These are phyloP conservation scores for Leccinellum albellum DNA, from an alignment of 768 basidiomycete species.

Conservation along the genomic window DNA sequence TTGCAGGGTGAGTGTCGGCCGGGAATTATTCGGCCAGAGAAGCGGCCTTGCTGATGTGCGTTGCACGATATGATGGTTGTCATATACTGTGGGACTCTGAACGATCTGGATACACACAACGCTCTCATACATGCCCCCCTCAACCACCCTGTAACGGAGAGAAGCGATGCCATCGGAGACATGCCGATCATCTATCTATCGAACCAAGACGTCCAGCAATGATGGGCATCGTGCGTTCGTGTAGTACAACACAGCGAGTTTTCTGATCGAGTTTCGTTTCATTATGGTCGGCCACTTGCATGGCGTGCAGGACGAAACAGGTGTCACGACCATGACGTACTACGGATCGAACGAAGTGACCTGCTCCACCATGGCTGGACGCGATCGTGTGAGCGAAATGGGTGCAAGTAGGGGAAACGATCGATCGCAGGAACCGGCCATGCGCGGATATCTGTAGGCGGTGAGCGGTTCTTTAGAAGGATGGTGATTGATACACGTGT, in stretches of 20 bases:
- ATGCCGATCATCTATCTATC: not conserved
- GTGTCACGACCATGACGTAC: not conserved
- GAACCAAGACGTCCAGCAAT: not conserved
- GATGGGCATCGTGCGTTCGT: not conserved
- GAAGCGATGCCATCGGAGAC: conserved; percentile 4
- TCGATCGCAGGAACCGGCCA: conserved; percentile 7
- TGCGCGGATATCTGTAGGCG: not conserved
- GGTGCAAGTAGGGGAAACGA: not conserved
- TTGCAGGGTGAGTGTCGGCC: not conserved
- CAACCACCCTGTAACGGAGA: not conserved
- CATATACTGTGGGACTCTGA: not conserved
- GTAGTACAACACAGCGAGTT: not conserved
- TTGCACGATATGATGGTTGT: not conserved
- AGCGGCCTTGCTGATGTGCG: not conserved
- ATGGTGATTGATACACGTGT: conserved; percentile 17
- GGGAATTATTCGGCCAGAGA: not conserved
- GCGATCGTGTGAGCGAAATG: not conserved
- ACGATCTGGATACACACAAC: not conserved
- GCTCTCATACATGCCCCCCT: not conserved
- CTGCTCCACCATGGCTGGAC: not conserved
- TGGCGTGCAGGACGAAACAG: not conserved
- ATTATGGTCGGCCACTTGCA: not conserved
- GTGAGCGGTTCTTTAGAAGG: conserved; percentile 1
- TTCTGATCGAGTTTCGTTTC: conserved; percentile 5
- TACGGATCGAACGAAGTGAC: not conserved